These are phyloP conservation scores for Nymphaea colorata DNA, from an alignment of 164 flowering plant species.

Conservation along the genomic window DNA sequence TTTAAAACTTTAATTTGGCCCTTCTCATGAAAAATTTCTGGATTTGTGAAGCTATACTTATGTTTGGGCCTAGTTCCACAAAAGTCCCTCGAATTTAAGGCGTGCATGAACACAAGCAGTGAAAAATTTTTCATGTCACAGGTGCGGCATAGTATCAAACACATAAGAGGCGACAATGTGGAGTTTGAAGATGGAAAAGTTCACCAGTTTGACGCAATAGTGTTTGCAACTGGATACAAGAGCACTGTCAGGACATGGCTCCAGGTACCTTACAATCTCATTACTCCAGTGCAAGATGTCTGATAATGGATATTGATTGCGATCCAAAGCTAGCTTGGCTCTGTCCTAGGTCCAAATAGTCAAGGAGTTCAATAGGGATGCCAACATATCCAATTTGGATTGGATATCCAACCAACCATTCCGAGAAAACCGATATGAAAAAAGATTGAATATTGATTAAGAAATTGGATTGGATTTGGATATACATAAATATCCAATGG, in stretches of 20 bases:
- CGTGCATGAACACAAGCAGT: background rate
- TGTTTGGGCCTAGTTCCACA: background rate
- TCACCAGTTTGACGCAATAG: conserved; percentile 4
- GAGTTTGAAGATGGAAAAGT: conserved; percentile 1
- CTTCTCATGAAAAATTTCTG: background rate
- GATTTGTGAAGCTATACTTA: background rate
- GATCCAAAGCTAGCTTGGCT: too few species aligned
- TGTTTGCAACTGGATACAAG: conserved; percentile 7
- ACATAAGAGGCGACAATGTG: conserved; percentile 4
- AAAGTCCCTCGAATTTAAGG: background rate
- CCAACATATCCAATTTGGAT: too few species aligned
- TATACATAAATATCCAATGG: too few species aligned
- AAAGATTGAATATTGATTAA: too few species aligned
- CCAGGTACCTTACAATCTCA: conserved; percentile 1
- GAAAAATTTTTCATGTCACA: conserved; percentile 3
- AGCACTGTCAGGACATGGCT: conserved; percentile 7
- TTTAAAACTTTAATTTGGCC: background rate
- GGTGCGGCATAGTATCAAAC: conserved; percentile 3
- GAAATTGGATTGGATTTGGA: too few species aligned
- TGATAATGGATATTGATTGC: too few species aligned
- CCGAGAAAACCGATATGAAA: too few species aligned
- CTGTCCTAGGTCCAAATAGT: too few species aligned
- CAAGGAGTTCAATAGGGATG: too few species aligned
- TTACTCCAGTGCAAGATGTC: too few species aligned
- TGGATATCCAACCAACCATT: too few species aligned